Percentiles rank a stretch among this genome's conserved stretches.
Evolutionary conservation across 2,329 filamentous ascomycete genomes (phyloP).

Genomic region (Cadophora malorum): DNA sequence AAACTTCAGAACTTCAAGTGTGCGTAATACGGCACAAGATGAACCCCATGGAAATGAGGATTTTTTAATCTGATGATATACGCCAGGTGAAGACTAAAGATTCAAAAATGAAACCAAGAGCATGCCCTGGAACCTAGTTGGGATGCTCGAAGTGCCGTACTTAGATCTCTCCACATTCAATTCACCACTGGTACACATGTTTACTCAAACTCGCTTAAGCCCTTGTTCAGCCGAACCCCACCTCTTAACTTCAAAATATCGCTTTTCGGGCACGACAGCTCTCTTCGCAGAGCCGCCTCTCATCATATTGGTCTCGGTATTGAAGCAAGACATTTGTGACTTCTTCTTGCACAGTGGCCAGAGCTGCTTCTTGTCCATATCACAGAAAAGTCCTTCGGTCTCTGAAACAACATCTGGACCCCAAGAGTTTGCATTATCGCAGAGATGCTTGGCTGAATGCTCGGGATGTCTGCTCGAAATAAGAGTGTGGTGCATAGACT

Average conservation of each 20-base stretch:
- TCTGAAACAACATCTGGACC: conserved; percentile 5
- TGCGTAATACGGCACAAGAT: too few relatives aligned
- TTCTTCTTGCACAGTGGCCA: conserved; percentile 17
- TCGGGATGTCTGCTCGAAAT: conserved; percentile 4
- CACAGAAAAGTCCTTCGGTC: conserved; percentile 3
- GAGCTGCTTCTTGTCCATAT: conserved; percentile 8
- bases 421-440: neutral
- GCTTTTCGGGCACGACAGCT: conserved; percentile 7
- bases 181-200: neutral
- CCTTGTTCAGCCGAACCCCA: conserved; percentile 14
- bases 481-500: neutral
- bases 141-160: neutral
- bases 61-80: too few relatives aligned
- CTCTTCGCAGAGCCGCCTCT: conserved; percentile 3
- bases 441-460: conserved; percentile 14
- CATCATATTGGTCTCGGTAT: neutral
- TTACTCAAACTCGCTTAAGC: conserved; percentile 1
- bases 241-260: conserved; percentile 8
- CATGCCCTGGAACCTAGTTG: neutral
- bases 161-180: neutral
- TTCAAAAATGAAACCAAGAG: too few relatives aligned
- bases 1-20: too few relatives aligned
- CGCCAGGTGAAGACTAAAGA: too few relatives aligned
- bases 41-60: too few relatives aligned
- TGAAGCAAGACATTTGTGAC: conserved; percentile 2